These are phyloP conservation scores for Xylariales sp. DNA, from an alignment of 2,329 filamentous ascomycete genomes.

Conservation along the genomic window DNA sequence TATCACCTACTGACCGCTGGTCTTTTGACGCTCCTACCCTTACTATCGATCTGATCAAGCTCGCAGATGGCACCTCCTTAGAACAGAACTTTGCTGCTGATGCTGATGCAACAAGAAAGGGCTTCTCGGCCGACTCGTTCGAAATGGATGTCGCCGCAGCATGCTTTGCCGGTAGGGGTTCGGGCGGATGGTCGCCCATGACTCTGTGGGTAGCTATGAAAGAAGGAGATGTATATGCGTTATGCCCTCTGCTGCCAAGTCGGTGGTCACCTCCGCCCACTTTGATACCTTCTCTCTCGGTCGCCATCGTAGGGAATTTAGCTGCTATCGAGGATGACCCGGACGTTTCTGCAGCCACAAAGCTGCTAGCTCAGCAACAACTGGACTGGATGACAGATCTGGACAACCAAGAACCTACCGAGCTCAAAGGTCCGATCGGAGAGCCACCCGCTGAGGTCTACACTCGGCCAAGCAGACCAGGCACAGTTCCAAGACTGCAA, in stretches of 20 bases:
- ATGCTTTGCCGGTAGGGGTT: conserved; percentile 63
- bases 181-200: conserved; percentile 91
- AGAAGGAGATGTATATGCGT: conserved; percentile 85
- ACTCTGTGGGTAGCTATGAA: conserved; percentile 96
- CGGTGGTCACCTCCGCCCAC: conserved; percentile 78
- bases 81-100: conserved; percentile 82
- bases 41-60: conserved; percentile 81
- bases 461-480: conserved; percentile 51
- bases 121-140: conserved; percentile 81
- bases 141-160: conserved; percentile 94
- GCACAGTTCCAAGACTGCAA: conserved; percentile 55
- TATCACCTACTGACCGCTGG: conserved; percentile 77
- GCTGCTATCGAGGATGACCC: conserved; percentile 58
- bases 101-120: conserved; percentile 66
- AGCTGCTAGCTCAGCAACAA: conserved; percentile 58
- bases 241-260: conserved; percentile 83
- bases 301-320: conserved; percentile 74
- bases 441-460: conserved; percentile 53
- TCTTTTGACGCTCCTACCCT: conserved; percentile 81
- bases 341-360: conserved; percentile 45
- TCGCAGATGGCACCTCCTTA: conserved; percentile 76
- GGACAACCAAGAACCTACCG: conserved; percentile 55
- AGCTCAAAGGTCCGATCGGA: conserved; percentile 44
- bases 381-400: conserved; percentile 64
- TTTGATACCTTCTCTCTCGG: conserved; percentile 75